Evolutionary conservation across 192 early-diverging fungal species (phyloP).

Genomic region (Physocladia obscura): DNA sequence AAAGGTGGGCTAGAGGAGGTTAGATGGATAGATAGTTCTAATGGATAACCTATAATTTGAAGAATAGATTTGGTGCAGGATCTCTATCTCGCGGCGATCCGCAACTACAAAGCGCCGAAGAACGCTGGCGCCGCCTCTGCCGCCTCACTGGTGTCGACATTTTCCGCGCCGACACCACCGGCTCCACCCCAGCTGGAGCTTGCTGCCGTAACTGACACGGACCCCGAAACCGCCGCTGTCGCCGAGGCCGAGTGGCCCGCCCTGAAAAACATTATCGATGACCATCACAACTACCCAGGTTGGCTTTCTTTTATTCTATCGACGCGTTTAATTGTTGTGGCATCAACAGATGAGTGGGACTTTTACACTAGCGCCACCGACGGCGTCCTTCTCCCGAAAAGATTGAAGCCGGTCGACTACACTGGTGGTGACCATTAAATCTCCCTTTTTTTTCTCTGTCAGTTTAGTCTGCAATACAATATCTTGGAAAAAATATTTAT

Average conservation of each 20-base stretch:
- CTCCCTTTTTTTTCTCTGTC: too few species aligned
- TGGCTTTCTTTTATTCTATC: not conserved
- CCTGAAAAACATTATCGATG: conserved; percentile 50
- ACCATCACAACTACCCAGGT: conserved; percentile 52
- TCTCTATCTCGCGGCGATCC: conserved; percentile 45
- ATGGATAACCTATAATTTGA: too few species aligned
- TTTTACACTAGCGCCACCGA: conserved; percentile 39
- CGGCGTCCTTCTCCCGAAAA: conserved; percentile 22
- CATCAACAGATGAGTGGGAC: conserved; percentile 42
- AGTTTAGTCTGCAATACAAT: too few species aligned
- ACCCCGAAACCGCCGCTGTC: conserved; percentile 30
- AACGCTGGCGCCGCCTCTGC: conserved; percentile 29
- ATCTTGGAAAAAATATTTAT: too few species aligned
- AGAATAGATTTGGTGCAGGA: conserved; percentile 45
- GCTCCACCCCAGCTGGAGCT: conserved; percentile 46
- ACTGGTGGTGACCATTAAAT: too few species aligned
- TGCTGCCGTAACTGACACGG: conserved; percentile 2
- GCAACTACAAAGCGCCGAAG: conserved; percentile 45
- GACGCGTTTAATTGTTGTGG: not conserved
- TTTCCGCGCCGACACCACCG: conserved; percentile 43
- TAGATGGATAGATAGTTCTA: too few species aligned
- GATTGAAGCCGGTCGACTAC: conserved; percentile 5
- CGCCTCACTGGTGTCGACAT: conserved; percentile 40
- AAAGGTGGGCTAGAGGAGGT: too few species aligned
- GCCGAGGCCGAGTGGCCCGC: conserved; percentile 53